Percentiles rank a stretch among this genome's conserved stretches.
Evolutionary conservation across 73 alveolate species (phyloP).

Genomic region (Halteria grandinella): DNA sequence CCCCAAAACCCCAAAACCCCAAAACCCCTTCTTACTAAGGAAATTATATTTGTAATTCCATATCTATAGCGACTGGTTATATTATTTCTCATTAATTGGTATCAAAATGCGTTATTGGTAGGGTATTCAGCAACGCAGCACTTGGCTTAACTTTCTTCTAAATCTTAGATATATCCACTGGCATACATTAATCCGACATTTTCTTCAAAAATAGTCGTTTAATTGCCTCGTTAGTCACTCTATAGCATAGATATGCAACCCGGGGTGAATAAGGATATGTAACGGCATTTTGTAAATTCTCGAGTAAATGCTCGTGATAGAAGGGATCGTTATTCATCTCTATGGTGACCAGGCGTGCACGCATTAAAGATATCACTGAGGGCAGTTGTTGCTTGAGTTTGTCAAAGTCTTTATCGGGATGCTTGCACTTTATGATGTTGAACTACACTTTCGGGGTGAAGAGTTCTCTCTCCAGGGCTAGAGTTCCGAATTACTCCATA

Average conservation of each 20-base stretch:
- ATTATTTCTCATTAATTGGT: too few species aligned
- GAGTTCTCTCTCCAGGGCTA: slow-evolving; percentile 33
- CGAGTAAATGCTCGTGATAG: slow-evolving; percentile 10
- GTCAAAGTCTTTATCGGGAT: slow-evolving; percentile 34
- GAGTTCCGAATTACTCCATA: neutral
- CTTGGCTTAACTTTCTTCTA: slow-evolving; percentile 34
- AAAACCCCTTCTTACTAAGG: too few species aligned
- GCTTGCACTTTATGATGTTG: neutral
- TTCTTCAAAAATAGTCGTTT: slow-evolving; percentile 24
- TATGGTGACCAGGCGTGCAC: neutral
- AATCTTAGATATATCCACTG: slow-evolving; percentile 1
- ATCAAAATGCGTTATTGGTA: too few species aligned
- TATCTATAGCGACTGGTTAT: too few species aligned
- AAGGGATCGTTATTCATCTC: slow-evolving; percentile 12
- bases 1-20: too few species aligned
- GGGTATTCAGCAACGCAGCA: too few species aligned
- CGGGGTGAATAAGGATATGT: slow-evolving; percentile 30
- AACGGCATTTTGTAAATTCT: slow-evolving; percentile 25
- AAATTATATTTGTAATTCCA: too few species aligned
- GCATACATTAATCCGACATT: slow-evolving; percentile 19
- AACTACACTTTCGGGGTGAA: slow-evolving; percentile 16
- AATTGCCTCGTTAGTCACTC: slow-evolving; percentile 11
- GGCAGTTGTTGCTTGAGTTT: neutral
- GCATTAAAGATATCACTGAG: neutral
- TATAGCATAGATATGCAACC: slow-evolving; percentile 40